These are phyloP conservation scores for Aplosporella prunicola DNA, from an alignment of 2,329 filamentous ascomycete species.

Conservation along the genomic window DNA sequence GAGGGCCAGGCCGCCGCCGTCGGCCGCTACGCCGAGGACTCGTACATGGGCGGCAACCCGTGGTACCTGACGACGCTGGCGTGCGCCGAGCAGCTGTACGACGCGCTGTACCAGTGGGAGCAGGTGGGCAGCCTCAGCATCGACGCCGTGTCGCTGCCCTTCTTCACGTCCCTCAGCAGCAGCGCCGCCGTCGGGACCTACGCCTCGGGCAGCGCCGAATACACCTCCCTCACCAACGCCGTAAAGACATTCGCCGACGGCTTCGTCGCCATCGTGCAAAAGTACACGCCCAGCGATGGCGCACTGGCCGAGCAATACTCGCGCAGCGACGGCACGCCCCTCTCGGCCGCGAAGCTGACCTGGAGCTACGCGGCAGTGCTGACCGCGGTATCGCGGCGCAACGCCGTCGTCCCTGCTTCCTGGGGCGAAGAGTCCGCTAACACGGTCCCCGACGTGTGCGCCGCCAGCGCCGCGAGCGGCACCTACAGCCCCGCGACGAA, in stretches of 20 bases:
- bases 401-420: slow-evolving; percentile 6
- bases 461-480: slow-evolving; percentile 32
- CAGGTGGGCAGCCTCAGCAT: slow-evolving; percentile 6
- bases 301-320: slow-evolving; percentile 37
- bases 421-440: slow-evolving; percentile 6
- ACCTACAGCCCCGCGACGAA: slow-evolving; percentile 33
- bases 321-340: slow-evolving; percentile 28
- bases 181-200: slow-evolving; percentile 5
- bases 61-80: slow-evolving; percentile 19
- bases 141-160: slow-evolving; percentile 3
- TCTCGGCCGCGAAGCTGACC: slow-evolving; percentile 34
- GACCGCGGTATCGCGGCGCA: slow-evolving; percentile 2
- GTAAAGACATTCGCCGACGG: slow-evolving; percentile 27
- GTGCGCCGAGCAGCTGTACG: slow-evolving; percentile 9
- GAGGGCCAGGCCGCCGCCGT: slow-evolving; percentile 22
- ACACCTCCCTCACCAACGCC: slow-evolving; percentile 18
- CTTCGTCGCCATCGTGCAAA: slow-evolving; percentile 32
- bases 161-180: slow-evolving; percentile 7
- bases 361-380: slow-evolving; percentile 38
- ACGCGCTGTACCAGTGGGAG: slow-evolving; percentile 9
- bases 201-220: slow-evolving; percentile 8
- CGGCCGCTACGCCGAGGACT: slow-evolving; percentile 36
- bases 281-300: slow-evolving; percentile 30
- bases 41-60: slow-evolving; percentile 32
- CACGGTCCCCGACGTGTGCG: slow-evolving; percentile 11